Evolutionary conservation across 768 basidiomycete species (phyloP).

Genomic region (Amanita inopinata): DNA sequence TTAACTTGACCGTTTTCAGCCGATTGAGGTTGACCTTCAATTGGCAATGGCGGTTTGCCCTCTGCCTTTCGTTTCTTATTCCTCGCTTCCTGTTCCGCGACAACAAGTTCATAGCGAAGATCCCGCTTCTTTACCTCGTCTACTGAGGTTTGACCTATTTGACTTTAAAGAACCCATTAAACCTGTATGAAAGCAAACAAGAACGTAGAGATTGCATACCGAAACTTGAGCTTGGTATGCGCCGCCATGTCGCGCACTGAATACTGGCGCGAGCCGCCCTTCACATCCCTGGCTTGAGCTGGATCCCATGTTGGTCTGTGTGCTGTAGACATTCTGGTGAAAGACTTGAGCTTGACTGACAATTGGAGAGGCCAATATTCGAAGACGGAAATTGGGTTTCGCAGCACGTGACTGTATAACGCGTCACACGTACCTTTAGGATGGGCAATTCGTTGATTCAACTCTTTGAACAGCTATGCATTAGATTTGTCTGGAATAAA

Average conservation of each 20-base stretch:
- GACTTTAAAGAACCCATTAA: constrained; percentile 30
- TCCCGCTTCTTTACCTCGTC: constrained; percentile 73
- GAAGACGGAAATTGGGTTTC: no score
- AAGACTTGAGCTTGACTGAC: neutral
- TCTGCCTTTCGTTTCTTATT: constrained; percentile 92
- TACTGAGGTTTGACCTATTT: constrained; percentile 82
- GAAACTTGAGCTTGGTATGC: constrained; percentile 97
- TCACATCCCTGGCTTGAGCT: constrained; percentile 86
- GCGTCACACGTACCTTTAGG: no score
- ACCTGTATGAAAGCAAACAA: constrained; percentile 1
- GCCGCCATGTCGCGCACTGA: constrained; percentile 91
- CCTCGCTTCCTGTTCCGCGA: constrained; percentile 78
- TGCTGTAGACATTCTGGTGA: constrained; percentile 69
- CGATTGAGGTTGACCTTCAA: constrained; percentile 25
- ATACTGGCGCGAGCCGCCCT: constrained; percentile 86
- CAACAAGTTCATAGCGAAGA: constrained; percentile 71
- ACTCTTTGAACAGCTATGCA: no score
- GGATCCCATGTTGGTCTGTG: constrained; percentile 98
- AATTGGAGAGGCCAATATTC: no score
- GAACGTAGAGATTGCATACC: constrained; percentile 36
- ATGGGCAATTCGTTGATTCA: no score
- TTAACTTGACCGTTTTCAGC: constrained; percentile 4
- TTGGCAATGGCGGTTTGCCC: constrained; percentile 47
- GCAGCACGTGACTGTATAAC: no score
- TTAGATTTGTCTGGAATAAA: no score